phyloP scores from a whole-genome alignment of 2,329 filamentous ascomycete genomes.

The Laburnicola sp. region DNA sequence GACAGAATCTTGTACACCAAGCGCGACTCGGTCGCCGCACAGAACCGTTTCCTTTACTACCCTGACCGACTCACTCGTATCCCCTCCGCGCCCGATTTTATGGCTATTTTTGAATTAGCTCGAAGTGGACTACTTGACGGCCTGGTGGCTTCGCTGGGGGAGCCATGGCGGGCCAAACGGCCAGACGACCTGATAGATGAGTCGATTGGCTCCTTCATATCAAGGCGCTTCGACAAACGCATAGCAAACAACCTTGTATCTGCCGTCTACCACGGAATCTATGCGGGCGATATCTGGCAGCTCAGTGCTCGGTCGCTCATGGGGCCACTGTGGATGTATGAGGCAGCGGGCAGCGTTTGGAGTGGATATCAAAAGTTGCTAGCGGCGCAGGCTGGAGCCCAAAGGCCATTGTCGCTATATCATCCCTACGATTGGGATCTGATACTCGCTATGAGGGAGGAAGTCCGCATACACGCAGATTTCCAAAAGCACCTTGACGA shows the following conservation, averaged over 20 bases:
- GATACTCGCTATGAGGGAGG: conserved; percentile 36
- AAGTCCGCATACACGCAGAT: conserved; percentile 39
- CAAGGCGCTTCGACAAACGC: conserved; percentile 56
- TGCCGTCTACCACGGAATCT: conserved; percentile 81
- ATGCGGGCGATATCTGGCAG: conserved; percentile 83
- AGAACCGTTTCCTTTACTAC: conserved; percentile 83
- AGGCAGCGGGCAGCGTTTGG: conserved; percentile 45
- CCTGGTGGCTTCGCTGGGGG: conserved; percentile 43
- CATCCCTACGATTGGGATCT: conserved; percentile 30
- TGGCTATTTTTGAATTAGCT: conserved; percentile 40
- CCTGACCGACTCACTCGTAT: conserved; percentile 72
- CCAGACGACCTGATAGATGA: conserved; percentile 59
- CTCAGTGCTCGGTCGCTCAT: conserved; percentile 72
- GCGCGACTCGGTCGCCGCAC: conserved; percentile 55
- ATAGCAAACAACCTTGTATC: conserved; percentile 74
- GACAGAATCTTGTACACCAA: conserved; percentile 60
- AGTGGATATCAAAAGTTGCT: conserved; percentile 25
- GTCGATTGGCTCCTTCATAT: conserved; percentile 70
- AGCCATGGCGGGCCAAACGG: conserved; percentile 41
- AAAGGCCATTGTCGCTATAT: conserved; percentile 5
- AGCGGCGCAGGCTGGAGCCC: too few species aligned
- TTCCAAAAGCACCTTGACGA: conserved; percentile 38
- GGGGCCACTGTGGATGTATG: conserved; percentile 55
- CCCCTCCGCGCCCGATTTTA: conserved; percentile 30
- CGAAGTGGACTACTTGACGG: conserved; percentile 62